Base-by-base conservation (phyloP, 75 land plant genomes). In the Azolla pinnata region DNA sequence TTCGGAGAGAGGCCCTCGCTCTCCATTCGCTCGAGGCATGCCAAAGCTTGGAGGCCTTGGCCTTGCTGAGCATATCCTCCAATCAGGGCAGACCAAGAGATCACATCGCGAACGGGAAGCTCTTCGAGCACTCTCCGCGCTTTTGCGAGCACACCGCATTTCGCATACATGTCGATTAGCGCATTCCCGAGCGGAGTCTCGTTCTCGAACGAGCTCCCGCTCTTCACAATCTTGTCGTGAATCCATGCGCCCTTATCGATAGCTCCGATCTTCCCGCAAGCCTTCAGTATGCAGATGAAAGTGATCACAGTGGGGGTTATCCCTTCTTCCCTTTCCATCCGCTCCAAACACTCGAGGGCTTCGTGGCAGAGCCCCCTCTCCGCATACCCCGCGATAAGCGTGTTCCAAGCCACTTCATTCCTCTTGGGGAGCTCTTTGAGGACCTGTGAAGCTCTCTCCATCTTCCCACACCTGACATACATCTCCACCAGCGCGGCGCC, bases 81-180 rank as follows among this genome's bases (percentile, higher is more conserved):
- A 14, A 77, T 66, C 21, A 75, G 31, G 23, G 74, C 60, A 60
- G 60, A 60, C 74, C 74, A 79, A 8, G 78, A 67, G 12, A 65
- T 44, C 42, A 79, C 53, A 49, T 63, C 20, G 12, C 65, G 74
- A 21, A 3, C 29, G 8, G 50, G 25, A 33, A 65, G 31, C 28
- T 61, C 40, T 2, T 61, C 31, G 12, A 61, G 62, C 30, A 62
- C 67, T 35, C 32, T 29, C 52, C 24, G 16, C 10, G 67, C 67
- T 16, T 32, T 30, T 0, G 23, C 40, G 7, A 35, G 21, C 25
- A 30, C 38, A 4, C 67, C 67, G 19, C 67, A 65, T 35, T 65
- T 65, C 8, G 57, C 70, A 67, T 79, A 79, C 67, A 65, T 65
- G 31, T 65, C 67, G 18, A 65, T 26, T 10, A 65, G 44, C 2